Evolutionary conservation across 345 rosid species (phyloP).

Genomic region (Salix dunnii): DNA sequence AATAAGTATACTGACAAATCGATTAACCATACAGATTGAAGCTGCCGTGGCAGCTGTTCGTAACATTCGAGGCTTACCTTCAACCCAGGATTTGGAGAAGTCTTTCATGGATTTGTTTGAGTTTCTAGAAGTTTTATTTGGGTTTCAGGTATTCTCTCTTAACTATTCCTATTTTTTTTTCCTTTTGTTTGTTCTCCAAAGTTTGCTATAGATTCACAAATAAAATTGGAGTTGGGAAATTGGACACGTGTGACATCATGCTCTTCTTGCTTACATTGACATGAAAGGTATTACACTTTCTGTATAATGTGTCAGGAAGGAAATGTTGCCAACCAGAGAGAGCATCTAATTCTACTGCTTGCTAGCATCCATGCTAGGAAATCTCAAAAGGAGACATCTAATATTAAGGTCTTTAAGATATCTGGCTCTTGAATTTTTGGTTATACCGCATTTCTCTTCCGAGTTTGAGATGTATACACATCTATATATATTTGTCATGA

Average conservation of each 20-base stretch:
- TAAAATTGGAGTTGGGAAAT: not conserved
- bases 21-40: slow-evolving; percentile 57
- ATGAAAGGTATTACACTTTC: slow-evolving; percentile 5
- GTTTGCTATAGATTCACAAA: not conserved
- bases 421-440: slow-evolving; percentile 10
- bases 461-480: slow-evolving; percentile 2
- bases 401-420: slow-evolving; percentile 46
- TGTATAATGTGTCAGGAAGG: slow-evolving; percentile 52
- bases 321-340: slow-evolving; percentile 88
- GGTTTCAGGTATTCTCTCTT: slow-evolving; percentile 67
- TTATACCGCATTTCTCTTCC: slow-evolving; percentile 3
- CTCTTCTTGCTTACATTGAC: not conserved
- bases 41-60: slow-evolving; percentile 70
- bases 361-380: slow-evolving; percentile 63
- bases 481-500: slow-evolving; percentile 14
- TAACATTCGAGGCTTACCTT: slow-evolving; percentile 59
- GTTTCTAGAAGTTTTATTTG: slow-evolving; percentile 71
- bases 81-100: slow-evolving; percentile 46
- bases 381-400: slow-evolving; percentile 47
- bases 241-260: not conserved
- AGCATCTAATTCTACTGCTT: slow-evolving; percentile 83
- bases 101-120: slow-evolving; percentile 66
- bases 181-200: not conserved
- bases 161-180: not conserved
- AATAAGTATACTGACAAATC: slow-evolving; percentile 19